Evolutionary conservation across 2,329 filamentous ascomycete genomes (phyloP).

Genomic region (Cytospora paraplurivora): DNA sequence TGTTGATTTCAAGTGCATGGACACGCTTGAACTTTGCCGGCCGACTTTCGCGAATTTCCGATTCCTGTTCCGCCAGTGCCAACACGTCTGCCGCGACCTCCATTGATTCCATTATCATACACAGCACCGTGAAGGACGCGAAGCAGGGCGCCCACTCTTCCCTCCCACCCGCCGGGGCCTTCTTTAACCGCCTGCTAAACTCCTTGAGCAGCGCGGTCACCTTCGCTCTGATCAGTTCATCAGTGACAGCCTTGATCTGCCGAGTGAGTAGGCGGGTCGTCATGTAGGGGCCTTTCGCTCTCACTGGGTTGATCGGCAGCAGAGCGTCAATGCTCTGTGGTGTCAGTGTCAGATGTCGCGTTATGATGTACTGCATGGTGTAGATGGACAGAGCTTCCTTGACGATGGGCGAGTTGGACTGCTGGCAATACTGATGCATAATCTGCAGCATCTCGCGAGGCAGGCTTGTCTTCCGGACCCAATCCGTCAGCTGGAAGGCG

Average conservation of each 20-base stretch:
- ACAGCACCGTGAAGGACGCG: slow-evolving; percentile 58
- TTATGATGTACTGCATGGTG: slow-evolving; percentile 60
- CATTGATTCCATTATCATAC: slow-evolving; percentile 60
- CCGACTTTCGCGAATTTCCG: slow-evolving; percentile 44
- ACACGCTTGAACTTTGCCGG: slow-evolving; percentile 43
- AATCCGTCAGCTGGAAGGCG: slow-evolving; percentile 53
- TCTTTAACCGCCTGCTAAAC: slow-evolving; percentile 57
- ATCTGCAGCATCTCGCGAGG: slow-evolving; percentile 51
- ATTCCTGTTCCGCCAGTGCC: slow-evolving; percentile 54
- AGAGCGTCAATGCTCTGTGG: slow-evolving; percentile 46
- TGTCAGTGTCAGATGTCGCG: slow-evolving; percentile 56
- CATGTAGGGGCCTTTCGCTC: slow-evolving; percentile 47
- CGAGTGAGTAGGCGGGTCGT: slow-evolving; percentile 58
- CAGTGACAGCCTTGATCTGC: slow-evolving; percentile 59
- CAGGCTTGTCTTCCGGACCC: slow-evolving; percentile 47
- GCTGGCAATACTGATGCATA: slow-evolving; percentile 50
- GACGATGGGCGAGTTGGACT: slow-evolving; percentile 53
- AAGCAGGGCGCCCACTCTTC: slow-evolving; percentile 59
- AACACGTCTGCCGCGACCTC: slow-evolving; percentile 57
- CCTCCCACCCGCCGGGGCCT: slow-evolving; percentile 53
- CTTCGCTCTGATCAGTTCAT: slow-evolving; percentile 56
- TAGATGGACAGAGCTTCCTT: slow-evolving; percentile 57
- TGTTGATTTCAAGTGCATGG: slow-evolving; percentile 50
- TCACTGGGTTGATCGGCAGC: slow-evolving; percentile 45
- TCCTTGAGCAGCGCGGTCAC: slow-evolving; percentile 54